phyloP scores from a whole-genome alignment of 352 stramenopile species.

The Halophytophthora batemanensis region DNA sequence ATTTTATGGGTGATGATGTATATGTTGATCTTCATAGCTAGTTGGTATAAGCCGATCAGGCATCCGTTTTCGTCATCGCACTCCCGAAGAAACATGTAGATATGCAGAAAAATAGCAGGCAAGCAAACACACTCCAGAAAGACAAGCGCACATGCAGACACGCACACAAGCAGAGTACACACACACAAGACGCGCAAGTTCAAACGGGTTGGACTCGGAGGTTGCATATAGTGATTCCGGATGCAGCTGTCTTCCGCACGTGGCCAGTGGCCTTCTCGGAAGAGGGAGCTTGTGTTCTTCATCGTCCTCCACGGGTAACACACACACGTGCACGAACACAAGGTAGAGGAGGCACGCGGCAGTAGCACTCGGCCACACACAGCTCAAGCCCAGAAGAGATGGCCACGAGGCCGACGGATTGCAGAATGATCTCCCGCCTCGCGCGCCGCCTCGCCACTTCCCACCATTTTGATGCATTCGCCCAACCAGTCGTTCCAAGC shows the following conservation, averaged over 20 bases:
- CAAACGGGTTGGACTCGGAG: constrained; percentile 54
- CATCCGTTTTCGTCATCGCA: constrained; percentile 84
- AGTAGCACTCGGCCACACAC: no score
- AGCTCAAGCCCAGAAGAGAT: neutral
- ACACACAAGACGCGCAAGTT: constrained; percentile 12
- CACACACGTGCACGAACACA: no score
- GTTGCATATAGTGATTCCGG: constrained; percentile 90
- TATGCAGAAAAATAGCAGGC: constrained; percentile 19
- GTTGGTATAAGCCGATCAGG: constrained; percentile 90
- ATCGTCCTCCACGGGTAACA: constrained; percentile 40
- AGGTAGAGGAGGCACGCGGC: no score
- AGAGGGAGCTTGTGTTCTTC: constrained; percentile 89
- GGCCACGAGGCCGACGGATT: constrained; percentile 13
- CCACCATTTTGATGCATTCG: no score
- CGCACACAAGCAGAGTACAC: constrained; percentile 18
- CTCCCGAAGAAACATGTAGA: constrained; percentile 22
- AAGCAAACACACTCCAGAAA: no score
- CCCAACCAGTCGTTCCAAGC: neutral
- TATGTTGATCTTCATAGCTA: constrained; percentile 89
- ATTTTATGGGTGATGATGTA: constrained; percentile 94
- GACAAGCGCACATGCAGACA: no score
- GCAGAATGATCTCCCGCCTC: no score
- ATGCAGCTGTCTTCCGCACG: constrained; percentile 83
- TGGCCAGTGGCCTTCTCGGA: constrained; percentile 65
- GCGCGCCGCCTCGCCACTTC: no score